A percentile compares a stretch with the other conserved stretches of the same genome.
Evolutionary conservation across 2,329 filamentous ascomycete genomes (phyloP).

Genomic region (Fusarium tricinctum): DNA sequence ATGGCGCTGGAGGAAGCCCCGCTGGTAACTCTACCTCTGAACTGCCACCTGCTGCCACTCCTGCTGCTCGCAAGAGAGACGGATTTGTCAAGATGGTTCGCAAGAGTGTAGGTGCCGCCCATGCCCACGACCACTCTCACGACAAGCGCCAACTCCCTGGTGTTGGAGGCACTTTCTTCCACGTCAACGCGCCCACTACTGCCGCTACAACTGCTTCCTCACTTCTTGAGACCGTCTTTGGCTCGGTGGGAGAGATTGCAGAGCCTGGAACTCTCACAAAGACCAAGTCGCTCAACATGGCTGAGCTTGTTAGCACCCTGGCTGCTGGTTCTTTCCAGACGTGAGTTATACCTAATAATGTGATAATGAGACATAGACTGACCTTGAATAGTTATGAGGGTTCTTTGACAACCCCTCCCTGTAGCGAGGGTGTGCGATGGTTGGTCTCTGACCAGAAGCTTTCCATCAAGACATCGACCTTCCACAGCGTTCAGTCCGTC

Average conservation of each 20-base stretch:
- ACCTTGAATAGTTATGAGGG: conserved; percentile 61
- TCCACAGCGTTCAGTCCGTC: conserved; percentile 24
- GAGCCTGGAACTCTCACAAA: conserved; percentile 58
- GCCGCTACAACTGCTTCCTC: conserved; percentile 24
- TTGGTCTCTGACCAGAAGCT: conserved; percentile 65
- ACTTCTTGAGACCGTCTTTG: conserved; percentile 57
- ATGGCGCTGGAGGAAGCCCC: conserved; percentile 15
- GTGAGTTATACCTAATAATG: conserved; percentile 37
- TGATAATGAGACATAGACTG: background rate
- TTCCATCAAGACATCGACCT: conserved; percentile 57
- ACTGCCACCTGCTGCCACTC: background rate
- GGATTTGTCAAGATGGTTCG: conserved; percentile 17
- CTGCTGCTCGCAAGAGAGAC: conserved; percentile 12
- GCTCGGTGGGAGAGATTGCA: conserved; percentile 50
- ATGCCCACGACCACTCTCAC: background rate
- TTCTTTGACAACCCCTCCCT: conserved; percentile 73
- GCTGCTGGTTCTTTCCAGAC: conserved; percentile 53
- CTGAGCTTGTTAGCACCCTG: conserved; percentile 51
- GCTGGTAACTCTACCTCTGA: conserved; percentile 17
- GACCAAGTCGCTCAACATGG: conserved; percentile 60
- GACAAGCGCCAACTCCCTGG: conserved; percentile 28
- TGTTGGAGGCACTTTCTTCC: conserved; percentile 25
- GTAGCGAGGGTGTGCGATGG: conserved; percentile 70
- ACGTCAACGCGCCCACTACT: conserved; percentile 12
- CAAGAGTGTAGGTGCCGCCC: conserved; percentile 1